Conservation (phyloP, 352 stramenopile genomes). For the Phytophthora gonapodyides region DNA sequence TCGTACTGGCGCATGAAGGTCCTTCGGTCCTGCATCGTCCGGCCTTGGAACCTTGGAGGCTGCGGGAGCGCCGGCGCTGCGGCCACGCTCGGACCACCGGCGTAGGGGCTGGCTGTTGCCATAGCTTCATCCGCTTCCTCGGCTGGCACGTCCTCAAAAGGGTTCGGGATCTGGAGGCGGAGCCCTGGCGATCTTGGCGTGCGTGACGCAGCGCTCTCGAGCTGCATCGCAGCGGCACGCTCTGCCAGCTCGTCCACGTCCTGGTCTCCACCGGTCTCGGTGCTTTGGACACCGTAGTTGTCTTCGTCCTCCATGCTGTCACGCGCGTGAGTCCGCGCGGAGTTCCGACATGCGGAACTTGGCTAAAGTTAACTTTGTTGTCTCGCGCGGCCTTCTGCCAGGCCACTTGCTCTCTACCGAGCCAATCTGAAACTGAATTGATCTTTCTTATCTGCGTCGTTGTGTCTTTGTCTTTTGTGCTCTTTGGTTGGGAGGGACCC, state of each 20-base stretch:
- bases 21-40: background rate
- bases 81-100: background rate
- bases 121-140: background rate
- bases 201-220: slow-evolving; percentile 6
- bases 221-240: slow-evolving; percentile 8
- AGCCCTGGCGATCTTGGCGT: slow-evolving; percentile 1
- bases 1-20: slow-evolving; percentile 1
- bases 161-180: slow-evolving; percentile 4
- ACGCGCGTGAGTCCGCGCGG: background rate
- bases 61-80: background rate
- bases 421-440: slow-evolving; percentile 1
- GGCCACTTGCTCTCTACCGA: slow-evolving; percentile 1
- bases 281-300: no score
- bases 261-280: background rate
- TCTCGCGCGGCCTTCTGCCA: slow-evolving; percentile 1
- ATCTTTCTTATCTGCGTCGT: no score
- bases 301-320: slow-evolving; percentile 5
- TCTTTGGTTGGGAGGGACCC: no score
- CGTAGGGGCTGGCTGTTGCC: background rate
- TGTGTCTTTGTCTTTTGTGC: no score
- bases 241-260: slow-evolving; percentile 2
- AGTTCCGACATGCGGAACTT: slow-evolving; percentile 1
- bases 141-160: slow-evolving; percentile 1
- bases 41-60: background rate
- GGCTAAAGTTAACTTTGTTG: slow-evolving; percentile 16